Conservation (phyloP, 345 rosid genomes). For the Brassica nigra region DNA sequence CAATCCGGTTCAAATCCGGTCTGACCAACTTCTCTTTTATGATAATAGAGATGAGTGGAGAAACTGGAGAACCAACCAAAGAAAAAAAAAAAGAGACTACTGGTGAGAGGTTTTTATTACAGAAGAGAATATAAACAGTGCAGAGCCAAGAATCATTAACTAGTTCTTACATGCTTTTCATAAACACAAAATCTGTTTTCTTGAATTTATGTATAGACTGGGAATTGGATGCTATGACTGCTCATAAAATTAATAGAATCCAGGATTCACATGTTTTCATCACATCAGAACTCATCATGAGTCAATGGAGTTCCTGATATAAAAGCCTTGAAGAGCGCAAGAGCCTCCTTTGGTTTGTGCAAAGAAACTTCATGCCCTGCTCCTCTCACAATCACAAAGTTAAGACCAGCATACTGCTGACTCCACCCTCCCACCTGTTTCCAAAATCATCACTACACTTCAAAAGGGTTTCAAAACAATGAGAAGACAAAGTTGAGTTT, state of each 20-base stretch:
- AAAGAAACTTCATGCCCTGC: constrained; percentile 95
- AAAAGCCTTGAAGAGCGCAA: constrained; percentile 72
- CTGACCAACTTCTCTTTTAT: constrained; percentile 8
- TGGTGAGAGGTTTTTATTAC: too few relatives aligned
- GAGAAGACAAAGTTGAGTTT: neutral
- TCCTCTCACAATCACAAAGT: constrained; percentile 81
- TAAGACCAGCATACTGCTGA: constrained; percentile 81
- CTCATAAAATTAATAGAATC: neutral
- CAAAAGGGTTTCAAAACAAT: neutral
- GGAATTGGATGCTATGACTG: neutral
- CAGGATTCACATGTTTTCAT: constrained; percentile 22
- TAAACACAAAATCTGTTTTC: neutral
- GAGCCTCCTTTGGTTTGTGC: constrained; percentile 81
- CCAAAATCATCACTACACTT: neutral
- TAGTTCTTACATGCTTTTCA: neutral
- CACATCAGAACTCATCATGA: constrained; percentile 4
- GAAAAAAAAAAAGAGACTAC: too few relatives aligned
- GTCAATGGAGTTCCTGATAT: constrained; percentile 57
- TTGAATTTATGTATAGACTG: neutral
- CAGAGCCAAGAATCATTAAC: neutral
- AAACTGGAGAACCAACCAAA: too few relatives aligned
- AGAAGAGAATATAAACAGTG: neutral
- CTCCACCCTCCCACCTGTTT: constrained; percentile 96
- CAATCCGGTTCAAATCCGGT: constrained; percentile 3
- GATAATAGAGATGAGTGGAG: too few relatives aligned